phyloP scores from a whole-genome alignment of 352 stramenopile genomes.

The Globisporangium solare region DNA sequence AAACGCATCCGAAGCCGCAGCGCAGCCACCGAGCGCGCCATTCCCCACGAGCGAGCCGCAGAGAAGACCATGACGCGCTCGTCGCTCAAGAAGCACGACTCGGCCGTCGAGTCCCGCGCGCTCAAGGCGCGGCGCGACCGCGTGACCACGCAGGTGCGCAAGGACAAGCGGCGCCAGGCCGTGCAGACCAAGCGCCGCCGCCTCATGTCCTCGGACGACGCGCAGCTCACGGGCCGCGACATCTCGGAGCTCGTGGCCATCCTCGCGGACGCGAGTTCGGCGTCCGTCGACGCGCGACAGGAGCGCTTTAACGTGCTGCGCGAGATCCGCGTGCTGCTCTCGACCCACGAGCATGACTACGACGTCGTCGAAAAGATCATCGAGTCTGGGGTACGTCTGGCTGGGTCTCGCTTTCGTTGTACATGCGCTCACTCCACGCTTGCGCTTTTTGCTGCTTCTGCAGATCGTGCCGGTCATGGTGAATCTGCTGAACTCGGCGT shows the following conservation, averaged over 20 bases:
- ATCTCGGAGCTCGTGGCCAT: slow-evolving; percentile 50
- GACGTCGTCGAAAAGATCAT: slow-evolving; percentile 68
- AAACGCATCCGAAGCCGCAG: background rate
- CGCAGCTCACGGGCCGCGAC: slow-evolving; percentile 41
- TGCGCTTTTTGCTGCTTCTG: no score
- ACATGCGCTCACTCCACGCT: background rate
- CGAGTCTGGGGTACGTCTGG: slow-evolving; percentile 58
- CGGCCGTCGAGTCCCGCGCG: slow-evolving; percentile 45
- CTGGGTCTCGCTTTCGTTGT: background rate
- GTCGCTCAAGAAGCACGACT: slow-evolving; percentile 80
- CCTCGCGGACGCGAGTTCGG: slow-evolving; percentile 32
- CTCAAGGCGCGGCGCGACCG: slow-evolving; percentile 60
- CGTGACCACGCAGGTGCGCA: slow-evolving; percentile 63
- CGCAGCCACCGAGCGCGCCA: background rate
- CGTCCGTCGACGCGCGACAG: slow-evolving; percentile 37
- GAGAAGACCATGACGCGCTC: slow-evolving; percentile 34
- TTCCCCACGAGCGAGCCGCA: background rate
- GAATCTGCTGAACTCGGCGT: slow-evolving; percentile 57
- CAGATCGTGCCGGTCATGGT: slow-evolving; percentile 76
- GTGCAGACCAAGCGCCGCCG: slow-evolving; percentile 72
- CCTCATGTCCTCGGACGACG: slow-evolving; percentile 41
- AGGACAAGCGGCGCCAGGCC: slow-evolving; percentile 60
- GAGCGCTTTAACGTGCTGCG: slow-evolving; percentile 66
- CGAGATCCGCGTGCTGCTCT: slow-evolving; percentile 59
- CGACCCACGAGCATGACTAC: slow-evolving; percentile 63